Base-by-base conservation (phyloP, 2,329 filamentous ascomycete species). In the Simplicillium sp. region DNA sequence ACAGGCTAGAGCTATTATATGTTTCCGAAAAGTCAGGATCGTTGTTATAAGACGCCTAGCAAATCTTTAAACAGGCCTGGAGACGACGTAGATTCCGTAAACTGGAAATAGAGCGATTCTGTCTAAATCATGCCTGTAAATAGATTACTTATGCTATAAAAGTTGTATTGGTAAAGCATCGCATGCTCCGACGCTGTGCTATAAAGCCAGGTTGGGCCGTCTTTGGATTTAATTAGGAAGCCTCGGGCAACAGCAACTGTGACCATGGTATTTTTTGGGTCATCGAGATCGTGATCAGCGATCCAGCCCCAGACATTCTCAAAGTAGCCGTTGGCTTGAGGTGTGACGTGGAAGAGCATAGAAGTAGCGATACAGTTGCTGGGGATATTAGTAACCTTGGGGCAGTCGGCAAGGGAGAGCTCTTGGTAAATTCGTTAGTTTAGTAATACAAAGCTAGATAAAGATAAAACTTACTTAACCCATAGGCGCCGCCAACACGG, bases 101-200 rank as follows among this genome's bases (percentile, higher is more conserved):
- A 46, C 39, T 57, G 54, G 61, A 71, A 80, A 62, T 73, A 80
- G 13, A 80, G 76, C 2, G 79, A 82, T 55, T 86, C 82, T 1
- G 75, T 76, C 54, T 85, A 81, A 44, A 85, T 77, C 36, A 78
- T 59, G 14, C 68, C 73, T 65, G 81, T 74, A 50, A 66, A 72
- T 50, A 73, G 53, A 52, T 70, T 66, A 44, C 62, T 58, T 1
- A 70, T 67, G 14, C 60, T 58, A 37, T 56, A 51, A 50, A 74
- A 56, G 43, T 72, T 62, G 56, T 74, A 75, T 49, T 75, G 67
- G 47, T 69, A 71, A 34, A 72, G 53, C 9, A 67, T 60, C 4
- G 55, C 59, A 56, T 75, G 71, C 53, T 75, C 71, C 0, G 66
- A 67, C 0, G 63, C 59, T 3, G 67, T 71, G 14, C 68, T 70